phyloP scores from a whole-genome alignment of 495 filamentous ascomycete genomes.

The Friedmanniomyces endolithicus region DNA sequence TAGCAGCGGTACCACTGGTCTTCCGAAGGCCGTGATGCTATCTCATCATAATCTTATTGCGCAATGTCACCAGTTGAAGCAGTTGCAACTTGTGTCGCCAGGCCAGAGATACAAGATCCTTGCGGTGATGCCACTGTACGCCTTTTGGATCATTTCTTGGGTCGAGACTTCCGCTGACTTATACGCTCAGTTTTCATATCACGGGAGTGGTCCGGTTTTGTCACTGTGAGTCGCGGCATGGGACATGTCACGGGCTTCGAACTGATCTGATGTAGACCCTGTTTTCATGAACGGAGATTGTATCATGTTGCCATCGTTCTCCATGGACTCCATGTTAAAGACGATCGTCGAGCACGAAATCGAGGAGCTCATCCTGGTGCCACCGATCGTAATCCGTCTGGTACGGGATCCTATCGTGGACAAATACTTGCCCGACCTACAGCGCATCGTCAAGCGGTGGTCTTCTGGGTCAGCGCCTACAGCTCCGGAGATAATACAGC shows the following conservation, averaged over 20 bases:
- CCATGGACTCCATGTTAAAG: slow-evolving; percentile 15
- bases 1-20: slow-evolving; percentile 25
- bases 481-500: slow-evolving; percentile 46
- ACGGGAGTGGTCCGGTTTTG: slow-evolving; percentile 45
- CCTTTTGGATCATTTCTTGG: too few relatives aligned
- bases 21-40: slow-evolving; percentile 32
- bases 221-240: slow-evolving; percentile 23
- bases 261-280: slow-evolving; percentile 27
- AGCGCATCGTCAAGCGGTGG: slow-evolving; percentile 34
- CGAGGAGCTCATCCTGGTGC: slow-evolving; percentile 51
- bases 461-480: slow-evolving; percentile 53
- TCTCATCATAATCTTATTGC: slow-evolving; percentile 51
- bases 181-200: not conserved
- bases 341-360: slow-evolving; percentile 36
- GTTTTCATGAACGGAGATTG: slow-evolving; percentile 43
- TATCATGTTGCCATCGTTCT: slow-evolving; percentile 25
- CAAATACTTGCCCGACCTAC: slow-evolving; percentile 42
- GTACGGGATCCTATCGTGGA: slow-evolving; percentile 49
- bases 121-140: slow-evolving; percentile 41
- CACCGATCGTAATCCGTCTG: slow-evolving; percentile 55
- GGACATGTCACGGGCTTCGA: too few relatives aligned
- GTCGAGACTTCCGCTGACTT: not conserved
- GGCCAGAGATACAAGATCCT: slow-evolving; percentile 37
- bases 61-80: slow-evolving; percentile 44
- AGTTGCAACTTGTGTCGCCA: slow-evolving; percentile 31